phyloP scores from a whole-genome alignment of 306 rosid species.

The Heteromeles arbutifolia region DNA sequence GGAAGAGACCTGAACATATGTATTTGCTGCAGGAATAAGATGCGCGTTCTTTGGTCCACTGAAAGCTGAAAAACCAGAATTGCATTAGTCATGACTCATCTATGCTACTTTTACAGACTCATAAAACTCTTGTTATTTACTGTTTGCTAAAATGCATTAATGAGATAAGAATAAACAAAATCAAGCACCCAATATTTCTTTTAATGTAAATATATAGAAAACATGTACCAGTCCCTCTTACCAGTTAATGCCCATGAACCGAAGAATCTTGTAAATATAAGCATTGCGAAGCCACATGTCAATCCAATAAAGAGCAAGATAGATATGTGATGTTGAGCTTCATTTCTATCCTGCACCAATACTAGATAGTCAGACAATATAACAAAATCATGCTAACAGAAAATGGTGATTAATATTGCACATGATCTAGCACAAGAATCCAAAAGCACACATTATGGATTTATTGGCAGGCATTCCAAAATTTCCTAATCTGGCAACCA shows the following conservation, averaged over 20 bases:
- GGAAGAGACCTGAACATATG: constrained; percentile 67
- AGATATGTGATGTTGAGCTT: constrained; percentile 73
- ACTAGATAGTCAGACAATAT: constrained; percentile 9
- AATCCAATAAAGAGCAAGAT: constrained; percentile 77
- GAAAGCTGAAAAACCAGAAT: constrained; percentile 55
- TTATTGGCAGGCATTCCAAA: background rate
- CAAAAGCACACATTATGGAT: background rate
- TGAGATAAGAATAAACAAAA: background rate
- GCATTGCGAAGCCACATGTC: constrained; percentile 71
- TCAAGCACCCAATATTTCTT: background rate
- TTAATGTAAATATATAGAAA: background rate
- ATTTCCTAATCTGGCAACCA: background rate
- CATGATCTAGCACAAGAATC: background rate
- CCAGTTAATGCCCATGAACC: constrained; percentile 72
- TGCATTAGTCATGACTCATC: constrained; percentile 26
- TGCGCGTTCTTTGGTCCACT: constrained; percentile 60
- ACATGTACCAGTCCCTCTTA: constrained; percentile 24
- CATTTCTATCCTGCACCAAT: constrained; percentile 60
- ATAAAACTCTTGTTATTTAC: constrained; percentile 8
- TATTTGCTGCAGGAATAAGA: constrained; percentile 73
- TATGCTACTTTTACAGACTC: constrained; percentile 14
- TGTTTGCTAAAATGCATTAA: constrained; percentile 9
- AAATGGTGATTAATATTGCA: background rate
- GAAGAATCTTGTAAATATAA: constrained; percentile 59
- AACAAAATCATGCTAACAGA: background rate